Evolutionary conservation across 805 yeast species (phyloP).

Genomic region (Schwanniomyces sp.): DNA sequence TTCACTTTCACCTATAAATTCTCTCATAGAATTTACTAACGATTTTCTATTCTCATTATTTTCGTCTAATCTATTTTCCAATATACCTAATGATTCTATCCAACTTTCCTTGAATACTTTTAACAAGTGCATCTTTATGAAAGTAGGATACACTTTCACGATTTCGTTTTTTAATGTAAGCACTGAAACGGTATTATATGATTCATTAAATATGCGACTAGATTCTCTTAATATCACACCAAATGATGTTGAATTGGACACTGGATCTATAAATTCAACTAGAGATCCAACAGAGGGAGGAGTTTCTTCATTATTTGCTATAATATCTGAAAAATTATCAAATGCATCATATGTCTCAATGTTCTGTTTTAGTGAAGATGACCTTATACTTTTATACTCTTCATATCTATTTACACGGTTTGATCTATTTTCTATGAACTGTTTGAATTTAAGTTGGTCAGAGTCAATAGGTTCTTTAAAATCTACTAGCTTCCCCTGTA

Average conservation of each 20-base stretch:
- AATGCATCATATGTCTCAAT: slow-evolving; percentile 2
- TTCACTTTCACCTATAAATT: slow-evolving; percentile 21
- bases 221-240: slow-evolving; percentile 40
- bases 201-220: slow-evolving; percentile 30
- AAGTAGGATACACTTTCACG: slow-evolving; percentile 21
- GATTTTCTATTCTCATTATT: slow-evolving; percentile 13
- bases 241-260: slow-evolving; percentile 13
- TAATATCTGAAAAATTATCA: slow-evolving; percentile 2
- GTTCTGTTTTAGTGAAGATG: neutral
- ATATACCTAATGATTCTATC: slow-evolving; percentile 13
- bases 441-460: slow-evolving; percentile 6
- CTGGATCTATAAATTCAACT: slow-evolving; percentile 30
- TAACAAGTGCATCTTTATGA: slow-evolving; percentile 30
- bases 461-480: slow-evolving; percentile 6
- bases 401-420: slow-evolving; percentile 4
- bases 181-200: slow-evolving; percentile 29
- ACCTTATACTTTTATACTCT: neutral
- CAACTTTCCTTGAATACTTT: slow-evolving; percentile 21
- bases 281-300: slow-evolving; percentile 36
- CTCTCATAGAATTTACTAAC: slow-evolving; percentile 21
- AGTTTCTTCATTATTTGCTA: slow-evolving; percentile 5
- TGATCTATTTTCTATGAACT: slow-evolving; percentile 4
- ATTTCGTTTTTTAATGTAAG: slow-evolving; percentile 33
- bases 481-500: neutral
- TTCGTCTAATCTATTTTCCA: slow-evolving; percentile 23